Evolutionary conservation across 306 rosid species (phyloP), one percentile per base, ranked within the genome.

Genomic region (Casuarina equisetifolia): DNA sequence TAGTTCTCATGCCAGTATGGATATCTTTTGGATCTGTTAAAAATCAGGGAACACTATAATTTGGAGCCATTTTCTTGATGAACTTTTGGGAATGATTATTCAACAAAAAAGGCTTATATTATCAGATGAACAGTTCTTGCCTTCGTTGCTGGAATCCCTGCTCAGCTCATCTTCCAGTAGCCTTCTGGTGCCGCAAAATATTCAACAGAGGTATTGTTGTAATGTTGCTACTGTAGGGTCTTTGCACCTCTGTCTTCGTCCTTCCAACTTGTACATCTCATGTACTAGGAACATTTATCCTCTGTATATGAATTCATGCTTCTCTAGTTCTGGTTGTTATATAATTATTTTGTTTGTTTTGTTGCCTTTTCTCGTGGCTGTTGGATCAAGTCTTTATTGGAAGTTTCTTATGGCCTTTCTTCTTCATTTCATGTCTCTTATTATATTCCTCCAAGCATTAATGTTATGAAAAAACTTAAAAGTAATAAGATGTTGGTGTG

Each of bases 91-190:
- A 44, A 69, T 86, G 86, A 75, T 94, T 80, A 85, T 79, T 83
- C 88, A 94, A 83, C 93, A 87, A 59, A 92, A 89, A 82, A 85
- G 95, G 72, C 89, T 92, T 35, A 86, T 95, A 71, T 81, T 95
- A 54, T 92, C 98, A 0, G 92, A 92, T 70, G 80, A 84, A 79
- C 89, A 90, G 45, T 89, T 90, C 74, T 97, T 95, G 71, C 85
- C 96, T 19, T 86, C 97, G 4, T 73, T 95, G 83, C 81, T 95
- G 76, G 84, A 85, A 62, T 88, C 95, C 74, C 76, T 89, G 78
- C 81, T 92, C 77, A 76, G 92, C 73, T 88, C 92, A 73, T 84
- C 95, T 67, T 82, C 67, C 76, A 71, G 77, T 68, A 86, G 79
- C 83, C 84, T 92, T 74, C 58, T 87, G 79, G 89, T 82, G 49